Evolutionary conservation across 2,329 filamentous ascomycete species (phyloP), one percentile per base, ranked within the genome.

Genomic region (Paracoccidioides brasiliensis): DNA sequence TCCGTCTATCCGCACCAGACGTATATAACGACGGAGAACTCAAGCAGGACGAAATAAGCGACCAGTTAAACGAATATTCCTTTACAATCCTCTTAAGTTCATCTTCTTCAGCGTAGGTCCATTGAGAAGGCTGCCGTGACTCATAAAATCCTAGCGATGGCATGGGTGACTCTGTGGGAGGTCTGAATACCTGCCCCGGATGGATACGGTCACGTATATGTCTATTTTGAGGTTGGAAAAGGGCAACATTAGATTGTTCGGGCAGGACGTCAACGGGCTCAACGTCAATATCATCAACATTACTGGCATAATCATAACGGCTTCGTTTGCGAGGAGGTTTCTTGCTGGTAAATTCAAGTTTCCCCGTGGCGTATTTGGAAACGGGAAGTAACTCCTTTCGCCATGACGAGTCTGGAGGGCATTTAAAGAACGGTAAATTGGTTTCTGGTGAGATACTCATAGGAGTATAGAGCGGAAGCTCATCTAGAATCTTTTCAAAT

Each of bases 61-160:
- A 94, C 93, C 93, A 98, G 64, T 98, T 98, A 74, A 96, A 97
- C 0, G 89, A 89, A 66, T 93, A 95, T 60, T 97, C 89, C 63
- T 89, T 86, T 15, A 96, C 93, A 43, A 95, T 77, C 48, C 78
- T 80, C 54, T 88, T 84, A 5, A 98, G 76, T 69, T 95, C 89
- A 63, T 97, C 90, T 62, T 98, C 93, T 67, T 98, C 93, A 2
- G 85, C 78, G 66, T 82, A 80, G 0, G 89, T 88, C 93, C 93
- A 98, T 65, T 96, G 90, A 3, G 93, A 97, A 1, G 90, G 84
- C 54, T 79, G 82, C 42, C 93, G 80, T 59, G 81, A 85, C 69
- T 98, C 91, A 65, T 95, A 97, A 72, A 97, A 98, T 53, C 80
- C 83, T 62, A 91, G 86, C 1, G 85, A 81, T 0, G 93, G 93